A percentile compares a stretch with the other conserved stretches of the same genome.
These are phyloP conservation scores for Trichosporon sp. DNA, from an alignment of 1,284 basidiomycete genomes.

Conservation along the genomic window DNA sequence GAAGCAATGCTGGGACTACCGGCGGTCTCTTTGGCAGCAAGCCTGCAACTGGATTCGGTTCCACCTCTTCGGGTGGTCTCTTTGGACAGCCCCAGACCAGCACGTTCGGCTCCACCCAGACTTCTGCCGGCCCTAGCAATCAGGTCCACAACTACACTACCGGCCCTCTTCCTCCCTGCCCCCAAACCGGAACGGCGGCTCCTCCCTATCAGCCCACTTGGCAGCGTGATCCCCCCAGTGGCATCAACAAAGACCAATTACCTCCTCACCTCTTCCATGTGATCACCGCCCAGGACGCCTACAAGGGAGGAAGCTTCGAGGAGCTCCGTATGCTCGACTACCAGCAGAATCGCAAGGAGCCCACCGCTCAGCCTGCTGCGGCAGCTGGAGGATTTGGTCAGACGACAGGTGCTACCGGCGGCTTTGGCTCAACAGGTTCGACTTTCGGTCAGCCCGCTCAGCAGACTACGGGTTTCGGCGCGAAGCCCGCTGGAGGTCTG, in stretches of 20 bases:
- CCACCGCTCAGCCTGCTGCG: constrained; percentile 25
- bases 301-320: constrained; percentile 39
- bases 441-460: constrained; percentile 15
- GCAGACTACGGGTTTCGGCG: constrained; percentile 36
- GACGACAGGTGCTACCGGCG: constrained; percentile 43
- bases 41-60: constrained; percentile 25
- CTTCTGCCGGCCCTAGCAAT: constrained; percentile 11
- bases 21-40: constrained; percentile 37
- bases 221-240: constrained; percentile 37
- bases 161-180: constrained; percentile 27
- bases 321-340: constrained; percentile 52
- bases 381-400: constrained; percentile 40
- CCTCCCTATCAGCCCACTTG: constrained; percentile 42
- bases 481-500: constrained; percentile 14
- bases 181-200: constrained; percentile 33
- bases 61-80: constrained; percentile 22
- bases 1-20: background rate
- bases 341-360: constrained; percentile 57
- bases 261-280: constrained; percentile 39
- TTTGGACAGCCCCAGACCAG: constrained; percentile 44
- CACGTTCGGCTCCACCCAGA: background rate
- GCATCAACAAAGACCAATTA: background rate
- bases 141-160: constrained; percentile 28
- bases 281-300: constrained; percentile 43
- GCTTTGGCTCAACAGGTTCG: constrained; percentile 48